A percentile compares a stretch with the other conserved stretches of the same genome.
These are phyloP conservation scores for Boletus pseudo-olivaceus DNA, from an alignment of 768 basidiomycete genomes.

Conservation along the genomic window DNA sequence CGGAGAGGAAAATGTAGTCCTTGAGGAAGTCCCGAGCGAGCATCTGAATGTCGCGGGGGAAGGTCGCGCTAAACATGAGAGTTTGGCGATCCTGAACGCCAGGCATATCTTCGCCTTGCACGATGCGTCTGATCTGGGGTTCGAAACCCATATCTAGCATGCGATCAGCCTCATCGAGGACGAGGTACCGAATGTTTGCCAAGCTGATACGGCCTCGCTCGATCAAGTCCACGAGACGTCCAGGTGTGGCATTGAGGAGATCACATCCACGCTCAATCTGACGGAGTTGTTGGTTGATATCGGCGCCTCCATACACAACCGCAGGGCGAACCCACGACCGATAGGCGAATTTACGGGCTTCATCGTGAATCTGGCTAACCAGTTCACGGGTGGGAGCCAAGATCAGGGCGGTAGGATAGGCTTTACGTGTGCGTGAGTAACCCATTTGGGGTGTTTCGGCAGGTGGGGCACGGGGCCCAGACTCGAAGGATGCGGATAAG, in stretches of 20 bases:
- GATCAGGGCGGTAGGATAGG: slow-evolving; percentile 95
- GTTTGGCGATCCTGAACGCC: slow-evolving; percentile 87
- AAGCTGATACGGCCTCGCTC: slow-evolving; percentile 97
- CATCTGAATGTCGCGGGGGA: slow-evolving; percentile 98
- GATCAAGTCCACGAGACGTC: slow-evolving; percentile 96
- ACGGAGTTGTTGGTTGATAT: slow-evolving; percentile 94
- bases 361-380: slow-evolving; percentile 98
- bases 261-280: slow-evolving; percentile 96
- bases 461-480: slow-evolving; percentile 76
- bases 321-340: slow-evolving; percentile 99
- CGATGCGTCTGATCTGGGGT: slow-evolving; percentile 97
- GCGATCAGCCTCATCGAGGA: slow-evolving; percentile 98
- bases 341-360: slow-evolving; percentile 98
- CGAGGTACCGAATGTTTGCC: slow-evolving; percentile 94
- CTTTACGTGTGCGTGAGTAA: slow-evolving; percentile 76
- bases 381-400: slow-evolving; percentile 98
- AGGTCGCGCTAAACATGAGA: slow-evolving; percentile 99
- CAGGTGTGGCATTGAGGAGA: slow-evolving; percentile 93
- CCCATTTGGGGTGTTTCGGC: slow-evolving; percentile 42
- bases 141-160: slow-evolving; percentile 99
- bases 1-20: slow-evolving; percentile 98
- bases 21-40: slow-evolving; percentile 95
- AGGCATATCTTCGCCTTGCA: slow-evolving; percentile 99
- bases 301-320: slow-evolving; percentile 98
- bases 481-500: slow-evolving; percentile 84